These are phyloP conservation scores for Macrophomina tecta DNA, from an alignment of 2,329 filamentous ascomycete genomes.

Conservation along the genomic window DNA sequence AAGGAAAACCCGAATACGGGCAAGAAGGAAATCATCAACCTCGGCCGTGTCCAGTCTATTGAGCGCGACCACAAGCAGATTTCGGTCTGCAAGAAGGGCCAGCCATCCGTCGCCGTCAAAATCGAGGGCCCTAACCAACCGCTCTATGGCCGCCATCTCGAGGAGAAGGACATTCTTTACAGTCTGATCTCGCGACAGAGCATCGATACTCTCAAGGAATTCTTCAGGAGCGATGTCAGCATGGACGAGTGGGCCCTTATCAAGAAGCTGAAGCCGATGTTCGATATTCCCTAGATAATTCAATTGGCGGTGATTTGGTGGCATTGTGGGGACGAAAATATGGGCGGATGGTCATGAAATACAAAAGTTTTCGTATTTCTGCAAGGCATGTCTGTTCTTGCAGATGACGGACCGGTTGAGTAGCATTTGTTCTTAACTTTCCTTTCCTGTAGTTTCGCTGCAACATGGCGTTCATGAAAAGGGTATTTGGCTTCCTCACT, in stretches of 20 bases:
- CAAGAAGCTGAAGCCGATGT: slow-evolving; percentile 92
- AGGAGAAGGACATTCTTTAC: slow-evolving; percentile 89
- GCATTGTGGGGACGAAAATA: not conserved
- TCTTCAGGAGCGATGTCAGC: slow-evolving; percentile 83
- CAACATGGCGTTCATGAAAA: slow-evolving; percentile 20
- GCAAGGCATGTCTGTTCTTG: not conserved
- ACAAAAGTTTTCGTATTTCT: slow-evolving; percentile 7
- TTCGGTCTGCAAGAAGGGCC: slow-evolving; percentile 88
- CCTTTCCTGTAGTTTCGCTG: slow-evolving; percentile 1
- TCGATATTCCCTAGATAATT: slow-evolving; percentile 72
- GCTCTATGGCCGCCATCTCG: slow-evolving; percentile 90
- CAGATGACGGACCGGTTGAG: not conserved
- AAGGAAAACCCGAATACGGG: slow-evolving; percentile 81
- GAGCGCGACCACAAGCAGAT: slow-evolving; percentile 98
- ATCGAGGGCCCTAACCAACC: slow-evolving; percentile 95
- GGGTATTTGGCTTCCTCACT: not conserved
- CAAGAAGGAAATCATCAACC: slow-evolving; percentile 78
- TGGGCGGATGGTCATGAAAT: not conserved
- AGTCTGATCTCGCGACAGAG: slow-evolving; percentile 83
- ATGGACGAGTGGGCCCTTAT: slow-evolving; percentile 96
- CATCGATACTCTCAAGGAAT: slow-evolving; percentile 96
- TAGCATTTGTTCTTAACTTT: not conserved
- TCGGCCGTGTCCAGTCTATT: slow-evolving; percentile 96
- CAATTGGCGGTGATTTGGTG: not conserved
- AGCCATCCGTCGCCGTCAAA: slow-evolving; percentile 97